Conservation (phyloP, 352 stramenopile genomes). For the Phytopythium montanum region DNA sequence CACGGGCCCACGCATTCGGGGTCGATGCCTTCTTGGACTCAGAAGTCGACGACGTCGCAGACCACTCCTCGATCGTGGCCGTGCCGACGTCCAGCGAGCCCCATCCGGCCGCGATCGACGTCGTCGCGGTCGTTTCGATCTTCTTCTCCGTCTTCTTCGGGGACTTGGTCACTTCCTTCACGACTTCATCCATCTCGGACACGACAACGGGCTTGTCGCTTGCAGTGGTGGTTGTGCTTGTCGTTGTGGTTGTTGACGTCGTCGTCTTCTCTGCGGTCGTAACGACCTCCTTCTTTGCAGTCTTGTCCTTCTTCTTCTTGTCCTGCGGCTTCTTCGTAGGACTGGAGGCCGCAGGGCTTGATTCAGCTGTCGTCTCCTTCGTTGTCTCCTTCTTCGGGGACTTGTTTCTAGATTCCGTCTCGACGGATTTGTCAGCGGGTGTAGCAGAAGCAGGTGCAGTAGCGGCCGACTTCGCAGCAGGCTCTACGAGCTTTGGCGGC, state of each 20-base stretch:
- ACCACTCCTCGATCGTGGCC: slow-evolving; percentile 60
- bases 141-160: slow-evolving; percentile 25
- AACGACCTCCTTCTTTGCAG: slow-evolving; percentile 14
- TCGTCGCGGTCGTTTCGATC: slow-evolving; percentile 14
- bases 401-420: slow-evolving; percentile 3
- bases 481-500: slow-evolving; percentile 20
- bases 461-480: background rate
- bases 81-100: slow-evolving; percentile 64
- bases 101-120: slow-evolving; percentile 53
- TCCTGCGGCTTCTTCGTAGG: slow-evolving; percentile 47
- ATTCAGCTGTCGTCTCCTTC: background rate
- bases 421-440: background rate
- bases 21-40: slow-evolving; percentile 52
- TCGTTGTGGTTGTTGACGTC: background rate
- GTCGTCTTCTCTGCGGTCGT: background rate
- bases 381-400: background rate
- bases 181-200: slow-evolving; percentile 17
- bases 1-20: slow-evolving; percentile 63
- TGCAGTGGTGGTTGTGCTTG: slow-evolving; percentile 3
- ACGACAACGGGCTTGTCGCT: slow-evolving; percentile 15
- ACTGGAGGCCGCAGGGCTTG: slow-evolving; percentile 15
- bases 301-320: slow-evolving; percentile 38
- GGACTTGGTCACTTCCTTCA: slow-evolving; percentile 27
- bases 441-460: background rate
- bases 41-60: slow-evolving; percentile 28